phyloP scores from a whole-genome alignment of 768 basidiomycete genomes.

The Suillus subalutaceus region DNA sequence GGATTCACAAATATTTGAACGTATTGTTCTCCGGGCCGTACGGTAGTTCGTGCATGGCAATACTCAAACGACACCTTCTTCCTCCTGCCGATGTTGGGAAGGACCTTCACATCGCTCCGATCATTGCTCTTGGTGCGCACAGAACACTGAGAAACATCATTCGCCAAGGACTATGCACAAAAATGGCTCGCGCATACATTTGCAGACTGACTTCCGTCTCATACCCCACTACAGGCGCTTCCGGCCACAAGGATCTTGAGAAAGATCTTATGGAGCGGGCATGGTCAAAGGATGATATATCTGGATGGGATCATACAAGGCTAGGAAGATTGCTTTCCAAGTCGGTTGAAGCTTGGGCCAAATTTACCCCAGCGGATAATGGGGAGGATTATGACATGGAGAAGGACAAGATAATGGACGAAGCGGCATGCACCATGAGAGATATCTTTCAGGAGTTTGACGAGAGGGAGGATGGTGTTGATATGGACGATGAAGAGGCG shows the following conservation, averaged over 20 bases:
- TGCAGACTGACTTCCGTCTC: conserved; percentile 50
- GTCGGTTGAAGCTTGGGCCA: conserved; percentile 64
- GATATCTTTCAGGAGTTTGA: conserved; percentile 78
- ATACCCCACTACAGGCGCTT: conserved; percentile 63
- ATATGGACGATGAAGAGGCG: conserved; percentile 71
- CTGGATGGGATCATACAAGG: conserved; percentile 67
- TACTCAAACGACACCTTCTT: conserved; percentile 60
- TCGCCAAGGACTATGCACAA: conserved; percentile 58
- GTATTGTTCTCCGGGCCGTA: conserved; percentile 67
- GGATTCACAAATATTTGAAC: conserved; percentile 57
- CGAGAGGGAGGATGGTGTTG: conserved; percentile 56
- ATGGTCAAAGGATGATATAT: conserved; percentile 69
- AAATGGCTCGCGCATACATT: conserved; percentile 71
- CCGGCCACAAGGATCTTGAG: conserved; percentile 61
- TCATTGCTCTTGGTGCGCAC: conserved; percentile 59
- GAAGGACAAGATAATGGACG: conserved; percentile 64
- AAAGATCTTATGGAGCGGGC: conserved; percentile 70
- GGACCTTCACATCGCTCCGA: conserved; percentile 31
- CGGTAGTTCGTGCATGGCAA: conserved; percentile 62
- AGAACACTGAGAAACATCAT: conserved; percentile 66
- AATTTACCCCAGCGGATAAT: conserved; percentile 30
- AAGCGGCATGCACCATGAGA: conserved; percentile 68
- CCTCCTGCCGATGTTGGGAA: conserved; percentile 40
- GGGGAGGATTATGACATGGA: conserved; percentile 34
- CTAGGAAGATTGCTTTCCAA: conserved; percentile 57